Evolutionary conservation across 441 rosid genomes (phyloP), one percentile per base, ranked within the genome.

Genomic region (Geranium incanum): DNA sequence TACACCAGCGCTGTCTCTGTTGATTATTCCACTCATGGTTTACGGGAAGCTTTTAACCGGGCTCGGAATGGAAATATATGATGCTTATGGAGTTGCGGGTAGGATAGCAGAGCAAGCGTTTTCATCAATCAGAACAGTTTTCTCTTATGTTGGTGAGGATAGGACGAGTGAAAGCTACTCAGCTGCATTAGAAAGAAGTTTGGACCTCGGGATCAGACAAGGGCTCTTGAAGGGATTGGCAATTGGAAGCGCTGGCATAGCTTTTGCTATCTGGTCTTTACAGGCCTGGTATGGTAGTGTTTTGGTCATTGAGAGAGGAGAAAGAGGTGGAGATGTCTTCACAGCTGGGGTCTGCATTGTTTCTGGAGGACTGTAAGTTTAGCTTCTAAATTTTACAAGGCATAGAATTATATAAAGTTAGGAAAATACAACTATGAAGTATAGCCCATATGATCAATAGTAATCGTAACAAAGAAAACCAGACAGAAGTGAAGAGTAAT

Each of bases 81-180:
- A 68, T 8, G 70, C 73, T 6, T 73, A 74, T 0, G 74, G 45
- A 0, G 39, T 68, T 52, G 72, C 79, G 0, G 65, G 39, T 2
- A 71, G 75, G 6, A 74, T 71, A 19, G 68, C 9, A 6, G 74
- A 75, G 52, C 68, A 78, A 65, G 78, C 74, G 6, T 55, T 78
- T 43, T 75, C 73, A 0, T 75, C 77, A 52, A 67, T 79, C 39
- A 75, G 79, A 68, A 75, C 77, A 12, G 81, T 79, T 15, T 72
- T 67, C 60, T 75, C 81, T 2, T 72, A 60, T 0, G 68, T 79
- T 1, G 77, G 75, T 7, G 81, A 79, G 63, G 50, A 64, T 2
- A 16, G 38, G 37, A 70, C 76, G 2, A 1, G 3, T 1, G 36
- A 45, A 28, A 70, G 52, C 33, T 76, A 64, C 18, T 23, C 65